Conservation (phyloP, 164 flowering plant species). For the Nelumbo lutea region DNA sequence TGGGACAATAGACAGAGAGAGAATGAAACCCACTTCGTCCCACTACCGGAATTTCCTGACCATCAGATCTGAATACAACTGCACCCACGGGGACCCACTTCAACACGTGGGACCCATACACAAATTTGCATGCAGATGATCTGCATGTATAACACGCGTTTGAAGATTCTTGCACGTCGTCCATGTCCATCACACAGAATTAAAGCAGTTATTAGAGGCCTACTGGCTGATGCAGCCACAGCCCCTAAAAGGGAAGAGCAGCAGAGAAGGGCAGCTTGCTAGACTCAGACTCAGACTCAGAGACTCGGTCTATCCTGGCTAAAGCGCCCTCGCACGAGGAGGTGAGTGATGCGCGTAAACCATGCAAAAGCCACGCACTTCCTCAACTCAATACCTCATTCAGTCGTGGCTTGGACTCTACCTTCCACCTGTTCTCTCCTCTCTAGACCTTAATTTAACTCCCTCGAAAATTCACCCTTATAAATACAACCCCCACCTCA, state of each 20-base stretch:
- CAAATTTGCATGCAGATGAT: background rate
- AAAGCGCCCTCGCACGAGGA: background rate
- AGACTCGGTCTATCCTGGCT: background rate
- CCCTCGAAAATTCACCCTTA: background rate
- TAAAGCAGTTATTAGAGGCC: background rate
- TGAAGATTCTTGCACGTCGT: background rate
- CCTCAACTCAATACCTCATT: background rate
- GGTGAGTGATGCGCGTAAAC: constrained; percentile 27
- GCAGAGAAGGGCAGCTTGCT: too few relatives aligned
- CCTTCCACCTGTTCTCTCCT: constrained; percentile 17
- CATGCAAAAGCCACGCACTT: constrained; percentile 24
- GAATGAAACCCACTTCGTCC: too few relatives aligned
- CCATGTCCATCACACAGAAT: background rate
- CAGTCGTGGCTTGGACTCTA: constrained; percentile 13
- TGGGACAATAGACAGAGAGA: too few relatives aligned
- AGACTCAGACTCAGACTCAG: background rate
- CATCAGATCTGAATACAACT: too few relatives aligned
- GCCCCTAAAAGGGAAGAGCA: background rate
- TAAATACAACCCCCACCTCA: background rate
- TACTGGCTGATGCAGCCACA: background rate
- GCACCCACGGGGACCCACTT: too few relatives aligned
- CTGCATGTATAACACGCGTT: background rate
- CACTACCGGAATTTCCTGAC: too few relatives aligned
- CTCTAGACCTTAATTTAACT: background rate
- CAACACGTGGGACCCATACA: background rate